Percentiles rank a stretch among this genome's conserved stretches.
Conservation (phyloP, 2,329 filamentous ascomycete species). For the Colletotrichum tofieldiae region DNA sequence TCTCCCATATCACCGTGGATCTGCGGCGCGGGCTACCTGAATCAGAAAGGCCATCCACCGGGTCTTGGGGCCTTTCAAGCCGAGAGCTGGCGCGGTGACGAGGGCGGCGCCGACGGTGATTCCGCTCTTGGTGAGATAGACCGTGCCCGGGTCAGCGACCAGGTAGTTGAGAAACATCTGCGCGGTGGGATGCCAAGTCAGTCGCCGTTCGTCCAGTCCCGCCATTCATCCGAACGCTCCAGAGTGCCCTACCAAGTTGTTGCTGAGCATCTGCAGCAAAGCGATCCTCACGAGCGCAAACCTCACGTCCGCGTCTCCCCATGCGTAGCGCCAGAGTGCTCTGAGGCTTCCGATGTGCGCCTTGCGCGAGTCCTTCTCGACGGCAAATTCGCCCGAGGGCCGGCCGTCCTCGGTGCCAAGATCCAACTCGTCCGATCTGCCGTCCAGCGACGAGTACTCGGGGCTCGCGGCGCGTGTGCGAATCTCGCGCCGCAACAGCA, state of each 20-base stretch:
- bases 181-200: background rate
- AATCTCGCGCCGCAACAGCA: conserved; percentile 48
- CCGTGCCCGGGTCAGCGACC: conserved; percentile 51
- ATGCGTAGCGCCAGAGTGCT: conserved; percentile 41
- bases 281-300: conserved; percentile 51
- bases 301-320: conserved; percentile 46
- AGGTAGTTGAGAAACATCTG: conserved; percentile 51
- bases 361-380: conserved; percentile 4
- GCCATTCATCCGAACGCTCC: background rate
- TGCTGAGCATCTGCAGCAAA: conserved; percentile 52
- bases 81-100: conserved; percentile 46
- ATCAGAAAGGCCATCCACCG: conserved; percentile 53
- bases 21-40: conserved; percentile 43
- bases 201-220: background rate
- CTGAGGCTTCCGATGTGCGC: background rate
- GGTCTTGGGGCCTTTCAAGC: conserved; percentile 46
- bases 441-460: conserved; percentile 33
- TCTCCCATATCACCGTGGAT: rapidly evolving
- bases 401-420: conserved; percentile 13
- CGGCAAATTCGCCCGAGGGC: conserved; percentile 1
- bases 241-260: conserved; percentile 48
- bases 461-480: conserved; percentile 29
- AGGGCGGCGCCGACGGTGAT: conserved; percentile 50
- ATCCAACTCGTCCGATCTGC: conserved; percentile 30
- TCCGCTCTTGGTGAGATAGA: conserved; percentile 50